Percentiles rank a stretch among this genome's conserved stretches.
Conservation (phyloP, 495 filamentous ascomycete species). For the Entonaema liquescens region DNA sequence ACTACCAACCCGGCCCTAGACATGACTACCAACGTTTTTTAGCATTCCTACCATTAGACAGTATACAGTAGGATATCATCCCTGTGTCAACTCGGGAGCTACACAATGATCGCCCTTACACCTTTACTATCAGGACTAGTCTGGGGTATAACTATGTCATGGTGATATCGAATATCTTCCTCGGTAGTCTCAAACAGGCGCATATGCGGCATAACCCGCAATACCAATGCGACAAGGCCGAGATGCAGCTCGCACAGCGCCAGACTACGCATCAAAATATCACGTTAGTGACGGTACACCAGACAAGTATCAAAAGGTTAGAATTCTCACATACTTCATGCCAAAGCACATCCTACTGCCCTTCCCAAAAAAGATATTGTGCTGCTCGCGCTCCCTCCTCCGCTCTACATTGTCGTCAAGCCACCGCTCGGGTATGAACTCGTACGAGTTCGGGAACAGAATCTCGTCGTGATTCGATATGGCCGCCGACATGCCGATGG, state of each 20-base stretch:
- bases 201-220: constrained; percentile 42
- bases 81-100: neutral
- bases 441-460: neutral
- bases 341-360: constrained; percentile 27
- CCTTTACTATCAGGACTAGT: constrained; percentile 34
- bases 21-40: neutral
- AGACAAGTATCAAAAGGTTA: constrained; percentile 1
- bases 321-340: constrained; percentile 12
- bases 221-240: constrained; percentile 29
- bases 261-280: constrained; percentile 26
- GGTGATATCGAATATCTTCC: constrained; percentile 37
- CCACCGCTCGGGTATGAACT: constrained; percentile 15
- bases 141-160: constrained; percentile 31
- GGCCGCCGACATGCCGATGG: constrained; percentile 20
- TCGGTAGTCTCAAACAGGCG: constrained; percentile 40
- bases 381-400: constrained; percentile 13
- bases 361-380: constrained; percentile 8
- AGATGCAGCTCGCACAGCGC: constrained; percentile 48
- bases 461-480: constrained; percentile 2
- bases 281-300: constrained; percentile 24
- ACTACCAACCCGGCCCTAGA: neutral
- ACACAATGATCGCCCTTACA: constrained; percentile 38
- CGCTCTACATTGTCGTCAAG: neutral
- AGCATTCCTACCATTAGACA: neutral
- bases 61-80: neutral